phyloP scores from a whole-genome alignment of 2,329 filamentous ascomycete genomes.

The Penicillium brevicompactum region DNA sequence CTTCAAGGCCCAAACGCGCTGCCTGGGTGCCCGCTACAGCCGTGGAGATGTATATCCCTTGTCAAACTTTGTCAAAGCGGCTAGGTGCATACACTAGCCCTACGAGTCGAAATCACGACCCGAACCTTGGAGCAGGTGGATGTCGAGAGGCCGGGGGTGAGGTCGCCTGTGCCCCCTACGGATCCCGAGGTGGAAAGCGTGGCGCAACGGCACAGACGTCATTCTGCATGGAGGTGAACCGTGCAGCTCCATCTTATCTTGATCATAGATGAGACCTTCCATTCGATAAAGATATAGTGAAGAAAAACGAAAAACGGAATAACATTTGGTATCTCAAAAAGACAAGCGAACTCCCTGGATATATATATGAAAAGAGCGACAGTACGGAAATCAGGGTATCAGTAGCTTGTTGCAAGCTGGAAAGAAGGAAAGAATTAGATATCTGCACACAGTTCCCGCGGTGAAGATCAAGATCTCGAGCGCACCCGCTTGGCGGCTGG shows the following conservation, averaged over 20 bases:
- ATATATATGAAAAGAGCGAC: conserved; percentile 4
- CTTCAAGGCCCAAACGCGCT: not conserved
- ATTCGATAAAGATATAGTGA: not conserved
- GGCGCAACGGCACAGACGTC: conserved; percentile 19
- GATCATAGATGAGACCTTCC: not conserved
- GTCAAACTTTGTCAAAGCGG: conserved; percentile 3
- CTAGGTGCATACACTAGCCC: conserved; percentile 3
- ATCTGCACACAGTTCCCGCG: not conserved
- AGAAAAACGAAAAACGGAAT: not conserved
- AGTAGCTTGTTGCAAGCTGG: not conserved
- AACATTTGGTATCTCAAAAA: conserved; percentile 19
- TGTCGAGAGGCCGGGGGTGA: no score
- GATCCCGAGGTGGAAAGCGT: not conserved
- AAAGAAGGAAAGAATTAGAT: not conserved
- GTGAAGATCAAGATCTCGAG: conserved; percentile 25
- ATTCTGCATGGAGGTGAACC: conserved; percentile 12
- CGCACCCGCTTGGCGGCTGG: conserved; percentile 39
- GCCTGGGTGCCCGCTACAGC: not conserved
- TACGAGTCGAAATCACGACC: not conserved
- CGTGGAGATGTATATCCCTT: no score
- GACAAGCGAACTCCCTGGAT: conserved; percentile 6
- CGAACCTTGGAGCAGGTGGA: not conserved
- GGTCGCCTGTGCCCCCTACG: not conserved
- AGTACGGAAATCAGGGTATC: not conserved
- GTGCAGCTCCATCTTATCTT: conserved; percentile 10